Evolutionary conservation across 257 asterid genomes (phyloP), one percentile per base, ranked within the genome.

Genomic region (Ehretia macrophylla): DNA sequence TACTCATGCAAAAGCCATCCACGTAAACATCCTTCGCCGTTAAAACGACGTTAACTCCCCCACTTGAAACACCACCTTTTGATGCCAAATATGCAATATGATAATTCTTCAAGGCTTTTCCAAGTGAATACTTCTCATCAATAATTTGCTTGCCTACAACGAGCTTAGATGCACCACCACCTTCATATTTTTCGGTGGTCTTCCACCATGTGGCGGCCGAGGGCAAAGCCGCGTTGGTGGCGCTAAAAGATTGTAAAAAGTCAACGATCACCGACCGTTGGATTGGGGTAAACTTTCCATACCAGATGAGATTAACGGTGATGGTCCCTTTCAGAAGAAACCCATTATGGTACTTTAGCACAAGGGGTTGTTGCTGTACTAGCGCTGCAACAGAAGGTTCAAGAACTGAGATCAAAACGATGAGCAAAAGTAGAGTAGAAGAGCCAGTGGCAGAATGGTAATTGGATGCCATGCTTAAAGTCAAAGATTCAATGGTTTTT

Each of bases 1-100:
- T 44, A 55, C 62, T 82, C 84, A 62, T 77, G 39, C 95, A 85
- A 69, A 88, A 88, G 0, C 95, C 95, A 13, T 80, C 82, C 0
- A 88, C 96, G 51, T 59, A 67, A 0, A 88, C 94, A 17, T 88
- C 94, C 65, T 63, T 72, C 57, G 87, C 82, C 63, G 96, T 88
- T 55, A 88, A 14, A 5, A 90, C 96, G 17, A 85, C 73, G 87
- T 87, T 90, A 13, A 90, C 59, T 0, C 79, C 66, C 14, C 83
- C 89, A 23, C 22, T 12, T 1, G 40, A 9, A 51, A 74, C 73
- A 0, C 96, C 96, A 0, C 88, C 95, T 18, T 58, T 71, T 0
- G 96, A 79, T 5, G 96, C 93, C 54, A 90, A 17, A 66, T 74
- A 71, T 17, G 77, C 58, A 6, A 90, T 27, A 2, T 90, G 68